Evolutionary conservation across 2,329 filamentous ascomycete genomes (phyloP).

Genomic region (Talaromyces sp.): DNA sequence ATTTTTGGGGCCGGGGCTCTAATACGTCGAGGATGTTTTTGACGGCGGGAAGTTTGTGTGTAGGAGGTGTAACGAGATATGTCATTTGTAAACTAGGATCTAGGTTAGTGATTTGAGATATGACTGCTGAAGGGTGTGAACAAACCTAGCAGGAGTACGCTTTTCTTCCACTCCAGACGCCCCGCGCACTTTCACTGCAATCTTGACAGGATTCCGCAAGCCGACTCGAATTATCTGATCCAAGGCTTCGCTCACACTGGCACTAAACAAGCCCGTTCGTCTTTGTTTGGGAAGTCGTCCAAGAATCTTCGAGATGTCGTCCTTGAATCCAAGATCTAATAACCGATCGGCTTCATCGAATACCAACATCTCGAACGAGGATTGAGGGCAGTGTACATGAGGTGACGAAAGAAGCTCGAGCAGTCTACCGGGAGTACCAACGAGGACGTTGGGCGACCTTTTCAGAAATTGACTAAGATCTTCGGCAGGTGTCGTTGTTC

Average conservation of each 20-base stretch:
- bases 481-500: conserved; percentile 75
- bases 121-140: not conserved
- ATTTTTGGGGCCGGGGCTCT: conserved; percentile 73
- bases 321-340: conserved; percentile 89
- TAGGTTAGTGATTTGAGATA: conserved; percentile 20
- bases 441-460: conserved; percentile 79
- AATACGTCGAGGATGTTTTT: conserved; percentile 66
- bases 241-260: conserved; percentile 92
- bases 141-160: conserved; percentile 71
- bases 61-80: conserved; percentile 71
- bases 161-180: conserved; percentile 73
- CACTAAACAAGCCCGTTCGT: conserved; percentile 89
- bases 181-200: conserved; percentile 87
- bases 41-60: conserved; percentile 75
- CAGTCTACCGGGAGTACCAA: conserved; percentile 86
- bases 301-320: conserved; percentile 82
- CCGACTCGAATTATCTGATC: conserved; percentile 90
- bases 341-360: conserved; percentile 93
- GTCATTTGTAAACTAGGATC: conserved; percentile 72
- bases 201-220: conserved; percentile 88
- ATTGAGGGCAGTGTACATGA: conserved; percentile 82
- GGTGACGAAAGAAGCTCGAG: conserved; percentile 82
- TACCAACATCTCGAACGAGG: conserved; percentile 86
- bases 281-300: conserved; percentile 85
- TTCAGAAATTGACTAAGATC: conserved; percentile 83